Evolutionary conservation across 1,139 yeast species (phyloP).

Genomic region (Debaryomycetaceae sp.): DNA sequence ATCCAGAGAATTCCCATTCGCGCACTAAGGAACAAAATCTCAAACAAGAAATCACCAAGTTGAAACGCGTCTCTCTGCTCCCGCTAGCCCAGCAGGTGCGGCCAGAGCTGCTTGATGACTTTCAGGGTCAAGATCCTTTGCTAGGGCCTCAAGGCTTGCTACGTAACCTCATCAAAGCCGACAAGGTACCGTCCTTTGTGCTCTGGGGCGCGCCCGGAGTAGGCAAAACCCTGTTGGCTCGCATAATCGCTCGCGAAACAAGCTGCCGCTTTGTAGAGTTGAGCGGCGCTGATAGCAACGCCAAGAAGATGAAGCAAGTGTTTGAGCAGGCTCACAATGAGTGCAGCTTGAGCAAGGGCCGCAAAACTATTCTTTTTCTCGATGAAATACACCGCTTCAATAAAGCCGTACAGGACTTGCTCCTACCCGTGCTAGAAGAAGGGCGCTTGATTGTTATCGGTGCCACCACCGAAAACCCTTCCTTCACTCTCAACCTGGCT

Average conservation of each 20-base stretch:
- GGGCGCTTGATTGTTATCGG: slow-evolving; percentile 68
- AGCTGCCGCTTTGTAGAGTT: slow-evolving; percentile 61
- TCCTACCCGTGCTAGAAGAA: slow-evolving; percentile 62
- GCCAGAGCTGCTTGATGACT: slow-evolving; percentile 65
- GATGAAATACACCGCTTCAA: slow-evolving; percentile 93
- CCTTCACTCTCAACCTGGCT: slow-evolving; percentile 83
- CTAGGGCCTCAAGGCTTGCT: slow-evolving; percentile 68
- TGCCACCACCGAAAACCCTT: slow-evolving; percentile 96
- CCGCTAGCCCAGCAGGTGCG: slow-evolving; percentile 84
- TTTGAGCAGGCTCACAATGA: slow-evolving; percentile 70
- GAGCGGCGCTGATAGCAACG: slow-evolving; percentile 74
- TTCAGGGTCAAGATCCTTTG: slow-evolving; percentile 77
- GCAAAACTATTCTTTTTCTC: slow-evolving; percentile 68
- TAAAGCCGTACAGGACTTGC: slow-evolving; percentile 80
- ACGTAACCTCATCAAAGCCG: slow-evolving; percentile 52
- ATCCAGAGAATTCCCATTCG: too few species aligned
- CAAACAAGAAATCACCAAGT: slow-evolving; percentile 10
- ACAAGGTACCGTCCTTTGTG: slow-evolving; percentile 69
- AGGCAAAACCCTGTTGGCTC: slow-evolving; percentile 76
- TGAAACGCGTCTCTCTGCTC: slow-evolving; percentile 37
- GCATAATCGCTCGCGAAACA: slow-evolving; percentile 47
- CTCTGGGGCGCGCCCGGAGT: slow-evolving; percentile 97
- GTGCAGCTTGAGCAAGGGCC: slow-evolving; percentile 42
- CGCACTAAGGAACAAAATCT: too few species aligned
- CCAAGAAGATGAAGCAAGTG: slow-evolving; percentile 58